Base-by-base conservation (phyloP, 2,329 filamentous ascomycete species). In the Botrytis pseudocinerea region DNA sequence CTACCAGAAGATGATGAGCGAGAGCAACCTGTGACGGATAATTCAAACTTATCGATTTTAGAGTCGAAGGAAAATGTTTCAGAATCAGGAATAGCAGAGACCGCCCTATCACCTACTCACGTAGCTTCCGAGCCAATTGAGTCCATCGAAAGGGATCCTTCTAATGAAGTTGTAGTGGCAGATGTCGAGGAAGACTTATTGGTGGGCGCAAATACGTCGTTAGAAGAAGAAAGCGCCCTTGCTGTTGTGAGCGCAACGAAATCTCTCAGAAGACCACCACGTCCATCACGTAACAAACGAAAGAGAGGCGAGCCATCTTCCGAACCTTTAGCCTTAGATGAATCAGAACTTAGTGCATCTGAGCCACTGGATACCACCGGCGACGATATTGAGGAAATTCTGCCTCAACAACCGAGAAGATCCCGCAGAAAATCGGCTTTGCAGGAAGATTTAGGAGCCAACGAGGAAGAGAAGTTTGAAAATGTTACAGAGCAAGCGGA, bases 401-500 rank as follows among this genome's bases (percentile, higher is more conserved):
- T n/a, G 32, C 44, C 46, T 18, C 32, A 51, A 22, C 22, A 66
- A 22, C 38, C 38, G 28, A 48, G 46, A 65, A 46, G 69, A 42
- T 66, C 69, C 25, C 61, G 69, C 42, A 57, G 69, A 46, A 59
- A 54, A 42, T 66, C 46, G 12, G 46, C 69, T 42, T 38, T 51
- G 25, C 60, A 71, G 28, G 46, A 42, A 25, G n/a, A 66, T 8
- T 35, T n/a, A n/a, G 28, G 16, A 57, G 28, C 8, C 20, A 46
- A 42, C 18, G 28, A 44, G 22, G 59, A 66, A 54, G 60, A 57
- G 32, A 42, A n/a, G 2, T 18, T 8, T 32, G 48, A 42, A 51
- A 57, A 69, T 28, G 61, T 25, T 20, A 51, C 75, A 35, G 76
- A 77, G 8, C 74, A 79, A 25, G 77, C 79, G 64, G 79, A 80